Conservation (phyloP, 2,329 filamentous ascomycete species). For the Curvularia eragrostidis region DNA sequence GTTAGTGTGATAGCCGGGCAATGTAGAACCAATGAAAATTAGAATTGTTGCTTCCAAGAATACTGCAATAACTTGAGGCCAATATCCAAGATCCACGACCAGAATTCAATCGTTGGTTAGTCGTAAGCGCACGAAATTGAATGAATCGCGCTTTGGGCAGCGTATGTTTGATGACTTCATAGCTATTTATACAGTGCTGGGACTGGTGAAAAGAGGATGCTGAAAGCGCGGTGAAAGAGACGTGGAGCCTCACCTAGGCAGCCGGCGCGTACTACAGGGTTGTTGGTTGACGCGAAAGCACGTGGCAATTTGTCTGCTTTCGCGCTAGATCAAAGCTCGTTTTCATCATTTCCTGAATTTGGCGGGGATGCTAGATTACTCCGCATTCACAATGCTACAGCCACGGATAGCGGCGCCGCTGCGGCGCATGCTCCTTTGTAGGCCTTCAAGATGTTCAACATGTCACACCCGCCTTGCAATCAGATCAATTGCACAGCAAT, state of each 20-base stretch:
- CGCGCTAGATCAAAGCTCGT: slow-evolving; percentile 22
- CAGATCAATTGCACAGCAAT: slow-evolving; percentile 20
- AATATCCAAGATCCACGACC: background rate
- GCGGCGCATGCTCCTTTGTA: slow-evolving; percentile 21
- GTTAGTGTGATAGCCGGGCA: background rate
- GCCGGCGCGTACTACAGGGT: slow-evolving; percentile 21
- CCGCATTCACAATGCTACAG: slow-evolving; percentile 39
- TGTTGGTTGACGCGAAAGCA: slow-evolving; percentile 28
- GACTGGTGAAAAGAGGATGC: background rate
- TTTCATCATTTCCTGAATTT: slow-evolving; percentile 19
- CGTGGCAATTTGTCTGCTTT: slow-evolving; percentile 24
- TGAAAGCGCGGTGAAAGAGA: slow-evolving; percentile 12
- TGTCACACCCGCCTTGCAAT: slow-evolving; percentile 22
- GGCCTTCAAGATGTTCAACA: slow-evolving; percentile 24
- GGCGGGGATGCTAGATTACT: slow-evolving; percentile 10
- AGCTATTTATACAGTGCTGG: slow-evolving; percentile 9
- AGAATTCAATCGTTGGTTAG: slow-evolving; percentile 1
- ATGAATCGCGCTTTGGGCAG: background rate
- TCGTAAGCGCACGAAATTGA: background rate
- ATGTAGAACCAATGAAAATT: background rate
- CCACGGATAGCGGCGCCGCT: slow-evolving; percentile 36
- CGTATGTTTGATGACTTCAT: slow-evolving; percentile 1
- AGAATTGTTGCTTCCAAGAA: background rate
- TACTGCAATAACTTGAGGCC: background rate
- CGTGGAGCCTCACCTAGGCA: slow-evolving; percentile 20